Conservation (phyloP, 1,139 yeast species). For the Suhomyces anneliseae region DNA sequence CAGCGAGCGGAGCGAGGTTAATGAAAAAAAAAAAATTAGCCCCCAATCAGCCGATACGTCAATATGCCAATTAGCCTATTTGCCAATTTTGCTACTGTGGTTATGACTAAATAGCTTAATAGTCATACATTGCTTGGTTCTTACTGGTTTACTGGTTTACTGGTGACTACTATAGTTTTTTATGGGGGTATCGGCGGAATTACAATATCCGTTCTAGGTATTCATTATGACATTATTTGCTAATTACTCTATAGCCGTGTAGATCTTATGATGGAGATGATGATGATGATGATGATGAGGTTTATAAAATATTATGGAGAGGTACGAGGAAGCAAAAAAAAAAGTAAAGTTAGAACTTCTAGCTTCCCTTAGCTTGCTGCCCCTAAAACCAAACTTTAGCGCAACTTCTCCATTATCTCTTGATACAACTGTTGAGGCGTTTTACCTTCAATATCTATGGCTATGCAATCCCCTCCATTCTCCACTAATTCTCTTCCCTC, state of each 20-base stretch:
- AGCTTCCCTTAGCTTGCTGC: not conserved
- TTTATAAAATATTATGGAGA: too few relatives aligned
- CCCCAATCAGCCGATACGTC: too few relatives aligned
- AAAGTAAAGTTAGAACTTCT: not conserved
- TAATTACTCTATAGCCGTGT: not conserved
- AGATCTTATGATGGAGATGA: not conserved
- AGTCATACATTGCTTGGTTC: too few relatives aligned
- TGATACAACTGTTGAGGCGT: constrained; percentile 34
- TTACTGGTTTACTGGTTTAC: too few relatives aligned
- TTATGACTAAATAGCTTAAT: too few relatives aligned
- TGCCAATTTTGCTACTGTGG: too few relatives aligned
- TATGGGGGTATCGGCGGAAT: not conserved
- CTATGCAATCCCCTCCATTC: constrained; percentile 40
- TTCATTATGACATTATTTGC: too few relatives aligned
- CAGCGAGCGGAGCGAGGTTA: too few relatives aligned
- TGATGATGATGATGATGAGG: not conserved
- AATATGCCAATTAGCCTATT: too few relatives aligned
- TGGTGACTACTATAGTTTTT: too few relatives aligned
- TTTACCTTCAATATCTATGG: constrained; percentile 42
- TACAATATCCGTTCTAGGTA: too few relatives aligned
- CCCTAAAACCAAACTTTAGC: not conserved
- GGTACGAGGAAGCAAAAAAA: not conserved
- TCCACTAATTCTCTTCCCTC: constrained; percentile 34
- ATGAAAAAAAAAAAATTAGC: too few relatives aligned
- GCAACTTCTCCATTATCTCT: constrained; percentile 13